These are phyloP conservation scores for Annona cherimola DNA, from an alignment of 164 flowering plant species.

Conservation along the genomic window DNA sequence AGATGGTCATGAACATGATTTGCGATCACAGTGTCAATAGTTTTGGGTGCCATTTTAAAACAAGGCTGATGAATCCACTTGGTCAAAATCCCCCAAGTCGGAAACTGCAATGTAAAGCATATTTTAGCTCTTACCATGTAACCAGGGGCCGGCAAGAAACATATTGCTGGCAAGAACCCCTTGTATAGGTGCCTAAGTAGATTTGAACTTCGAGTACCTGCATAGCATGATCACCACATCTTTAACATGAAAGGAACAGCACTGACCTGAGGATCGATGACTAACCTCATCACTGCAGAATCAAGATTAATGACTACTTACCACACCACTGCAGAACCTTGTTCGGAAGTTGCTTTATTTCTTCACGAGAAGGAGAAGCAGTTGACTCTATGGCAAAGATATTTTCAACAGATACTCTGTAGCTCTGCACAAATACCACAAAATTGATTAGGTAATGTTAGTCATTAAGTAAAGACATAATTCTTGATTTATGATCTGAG, in stretches of 20 bases:
- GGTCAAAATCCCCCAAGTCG: no score
- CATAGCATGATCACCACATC: not conserved
- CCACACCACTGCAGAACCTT: slow-evolving; percentile 93
- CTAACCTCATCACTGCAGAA: not conserved
- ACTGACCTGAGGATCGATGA: not conserved
- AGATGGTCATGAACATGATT: no score
- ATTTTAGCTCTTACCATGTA: slow-evolving; percentile 56
- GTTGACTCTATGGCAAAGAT: no score
- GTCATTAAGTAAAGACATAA: no score
- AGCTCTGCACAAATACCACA: no score
- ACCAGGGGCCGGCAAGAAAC: slow-evolving; percentile 73
- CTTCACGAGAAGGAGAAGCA: slow-evolving; percentile 31
- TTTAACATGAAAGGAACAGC: not conserved
- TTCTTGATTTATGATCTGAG: no score
- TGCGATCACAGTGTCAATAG: no score
- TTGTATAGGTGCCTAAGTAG: slow-evolving; percentile 69
- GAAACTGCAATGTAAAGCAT: not conserved
- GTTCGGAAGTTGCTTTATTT: slow-evolving; percentile 63
- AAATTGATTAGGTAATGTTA: no score
- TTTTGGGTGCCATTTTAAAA: no score
- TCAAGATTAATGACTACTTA: slow-evolving; percentile 22
- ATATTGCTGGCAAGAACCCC: slow-evolving; percentile 71
- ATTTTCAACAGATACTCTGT: no score
- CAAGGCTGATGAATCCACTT: no score
- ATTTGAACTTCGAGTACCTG: slow-evolving; percentile 75